phyloP scores from a whole-genome alignment of 345 rosid species.

The Dovyalis caffra region DNA sequence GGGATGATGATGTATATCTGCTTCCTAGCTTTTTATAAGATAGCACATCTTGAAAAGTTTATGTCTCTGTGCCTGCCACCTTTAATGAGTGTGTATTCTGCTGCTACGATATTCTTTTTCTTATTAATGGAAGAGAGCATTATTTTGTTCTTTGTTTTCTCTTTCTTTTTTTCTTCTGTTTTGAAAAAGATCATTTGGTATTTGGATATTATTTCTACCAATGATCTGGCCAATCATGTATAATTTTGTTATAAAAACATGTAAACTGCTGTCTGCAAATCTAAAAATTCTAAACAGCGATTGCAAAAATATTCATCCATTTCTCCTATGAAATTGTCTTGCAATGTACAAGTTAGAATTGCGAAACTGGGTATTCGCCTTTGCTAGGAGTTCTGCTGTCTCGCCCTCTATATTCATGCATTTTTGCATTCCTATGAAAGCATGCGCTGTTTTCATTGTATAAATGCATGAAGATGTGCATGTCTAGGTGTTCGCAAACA shows the following conservation, averaged over 20 bases:
- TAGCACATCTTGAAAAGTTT: background rate
- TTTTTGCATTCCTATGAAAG: background rate
- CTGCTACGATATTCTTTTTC: background rate
- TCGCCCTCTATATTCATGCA: background rate
- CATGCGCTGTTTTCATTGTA: background rate
- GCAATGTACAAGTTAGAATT: background rate
- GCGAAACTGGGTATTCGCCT: background rate
- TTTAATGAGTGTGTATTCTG: background rate
- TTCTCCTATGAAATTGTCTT: background rate
- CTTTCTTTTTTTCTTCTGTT: background rate
- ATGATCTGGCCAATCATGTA: background rate
- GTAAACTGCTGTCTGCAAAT: background rate
- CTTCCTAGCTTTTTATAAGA: background rate
- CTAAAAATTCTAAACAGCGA: background rate
- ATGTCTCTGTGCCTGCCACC: background rate
- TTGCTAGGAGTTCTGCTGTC: background rate
- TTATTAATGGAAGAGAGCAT: background rate
- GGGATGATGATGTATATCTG: background rate
- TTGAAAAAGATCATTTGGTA: background rate
- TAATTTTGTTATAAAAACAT: background rate
- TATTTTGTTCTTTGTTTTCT: background rate
- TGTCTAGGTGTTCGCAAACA: background rate
- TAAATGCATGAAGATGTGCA: background rate
- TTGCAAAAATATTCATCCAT: background rate
- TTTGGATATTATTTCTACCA: background rate